Base-by-base conservation (phyloP, 192 early-diverging fungal genomes). In the Dispira simplex region DNA sequence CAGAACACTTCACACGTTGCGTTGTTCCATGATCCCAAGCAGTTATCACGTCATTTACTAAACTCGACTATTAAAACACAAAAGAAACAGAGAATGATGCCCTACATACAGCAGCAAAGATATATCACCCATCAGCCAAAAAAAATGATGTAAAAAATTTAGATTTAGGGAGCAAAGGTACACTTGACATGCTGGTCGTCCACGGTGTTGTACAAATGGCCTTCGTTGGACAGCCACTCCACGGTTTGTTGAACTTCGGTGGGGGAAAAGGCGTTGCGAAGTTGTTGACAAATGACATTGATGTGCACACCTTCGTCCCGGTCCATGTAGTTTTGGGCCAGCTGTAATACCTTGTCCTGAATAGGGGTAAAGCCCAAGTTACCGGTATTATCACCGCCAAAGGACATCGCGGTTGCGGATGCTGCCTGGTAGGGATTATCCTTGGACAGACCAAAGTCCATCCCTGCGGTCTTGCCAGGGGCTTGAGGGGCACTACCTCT, bases 161-260 rank as follows among this genome's bases (percentile, higher is more conserved):
- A 1, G 32, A 39, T 6, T 39, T 39, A 39, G 32, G 32, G 32
- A 39, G 32, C 32, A 39, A 39, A 60, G 27, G 77, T 73, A 21
- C 71, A 66, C 69, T 79, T 79, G 53, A 83, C 63, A 60, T 89
- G 85, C 39, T 77, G 69, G 0, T 88, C 83, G 66, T 88, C 88
- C 46, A 83, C 72, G 20, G 81, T 87, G 63, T 64, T 74, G 71
- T 88, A 90, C 53, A 86, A 55, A 49, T 75, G 74, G 14, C 90
- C 90, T 55, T 92, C 85, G 20, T 62, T 59, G 26, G 71, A 68
- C 52, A 92, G 75, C 65, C 63, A 71, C 0, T 82, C 75, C 20
- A 86, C 64, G 0, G 74, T 67, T 2, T 71, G 63, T 32, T 73
- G 70, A 20, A 77, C 46, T 18, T 47, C 44, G 9, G 10, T 12